A percentile compares a stretch with the other conserved stretches of the same genome.
Evolutionary conservation across 805 yeast species (phyloP).

Genomic region (Ogataea trehaloabstinens): DNA sequence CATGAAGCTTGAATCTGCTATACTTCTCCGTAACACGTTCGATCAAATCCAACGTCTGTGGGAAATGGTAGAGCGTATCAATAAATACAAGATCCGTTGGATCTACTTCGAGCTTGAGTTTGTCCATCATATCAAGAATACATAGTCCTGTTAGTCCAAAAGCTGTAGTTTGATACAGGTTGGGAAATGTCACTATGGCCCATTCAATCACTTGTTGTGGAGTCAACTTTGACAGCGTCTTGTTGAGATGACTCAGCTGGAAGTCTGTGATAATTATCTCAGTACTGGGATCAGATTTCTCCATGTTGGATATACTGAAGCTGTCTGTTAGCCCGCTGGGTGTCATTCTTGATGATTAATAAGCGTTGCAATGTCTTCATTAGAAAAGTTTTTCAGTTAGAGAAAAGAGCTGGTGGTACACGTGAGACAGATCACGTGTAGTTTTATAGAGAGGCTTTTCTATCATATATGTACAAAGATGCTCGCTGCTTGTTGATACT

Average conservation of each 20-base stretch:
- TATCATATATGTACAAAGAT: no score
- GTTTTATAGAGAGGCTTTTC: no score
- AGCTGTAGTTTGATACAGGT: slow-evolving; percentile 87
- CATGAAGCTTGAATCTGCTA: slow-evolving; percentile 51
- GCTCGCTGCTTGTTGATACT: slow-evolving; percentile 7
- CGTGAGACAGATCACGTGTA: no score
- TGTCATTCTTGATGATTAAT: no score
- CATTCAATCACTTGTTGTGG: slow-evolving; percentile 79
- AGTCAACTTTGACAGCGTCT: slow-evolving; percentile 48
- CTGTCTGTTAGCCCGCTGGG: no score
- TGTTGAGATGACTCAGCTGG: slow-evolving; percentile 67
- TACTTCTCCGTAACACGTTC: slow-evolving; percentile 56
- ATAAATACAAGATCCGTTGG: slow-evolving; percentile 77
- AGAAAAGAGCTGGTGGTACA: no score
- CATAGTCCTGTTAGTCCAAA: slow-evolving; percentile 92
- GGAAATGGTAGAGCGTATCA: slow-evolving; percentile 91
- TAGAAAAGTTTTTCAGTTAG: no score
- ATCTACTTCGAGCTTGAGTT: slow-evolving; percentile 32
- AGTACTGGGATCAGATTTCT: no score
- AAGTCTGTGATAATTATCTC: slow-evolving; percentile 18
- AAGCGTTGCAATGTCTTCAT: no score
- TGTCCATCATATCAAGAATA: slow-evolving; percentile 77
- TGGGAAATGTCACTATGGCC: slow-evolving; percentile 82
- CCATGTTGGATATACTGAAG: no score
- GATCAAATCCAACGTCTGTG: slow-evolving; percentile 83